Percentiles rank a stretch among this genome's conserved stretches.
Conservation (phyloP, 148 eudicot species). For the Rhododendron henanense region DNA sequence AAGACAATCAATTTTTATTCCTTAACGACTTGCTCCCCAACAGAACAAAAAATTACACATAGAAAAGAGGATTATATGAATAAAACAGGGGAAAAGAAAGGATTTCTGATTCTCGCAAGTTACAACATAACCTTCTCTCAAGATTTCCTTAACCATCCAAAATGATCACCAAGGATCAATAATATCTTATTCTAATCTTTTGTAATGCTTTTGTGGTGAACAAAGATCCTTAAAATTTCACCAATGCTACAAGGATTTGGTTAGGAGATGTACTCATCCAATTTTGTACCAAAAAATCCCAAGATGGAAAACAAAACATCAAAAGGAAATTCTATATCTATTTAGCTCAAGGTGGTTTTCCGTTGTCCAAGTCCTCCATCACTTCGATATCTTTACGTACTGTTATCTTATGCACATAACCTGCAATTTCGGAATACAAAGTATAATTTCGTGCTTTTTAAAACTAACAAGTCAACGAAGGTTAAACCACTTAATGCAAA, state of each 20-base stretch:
- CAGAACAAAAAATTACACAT: neutral
- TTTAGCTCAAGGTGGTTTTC: slow-evolving; percentile 52
- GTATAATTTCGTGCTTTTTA: neutral
- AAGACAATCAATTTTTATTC: neutral
- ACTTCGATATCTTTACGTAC: slow-evolving; percentile 63
- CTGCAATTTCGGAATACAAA: slow-evolving; percentile 35
- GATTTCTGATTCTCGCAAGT: slow-evolving; percentile 8
- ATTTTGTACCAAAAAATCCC: neutral
- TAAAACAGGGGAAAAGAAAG: neutral
- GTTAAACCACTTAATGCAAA: neutral
- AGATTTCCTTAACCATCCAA: neutral
- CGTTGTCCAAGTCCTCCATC: slow-evolving; percentile 86
- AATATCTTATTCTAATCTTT: neutral
- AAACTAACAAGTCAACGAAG: neutral
- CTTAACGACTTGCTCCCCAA: neutral
- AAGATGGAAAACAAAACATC: neutral
- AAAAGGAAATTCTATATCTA: neutral
- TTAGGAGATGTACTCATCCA: neutral
- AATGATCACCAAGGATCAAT: neutral
- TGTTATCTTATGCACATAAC: slow-evolving; percentile 95
- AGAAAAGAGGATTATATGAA: neutral
- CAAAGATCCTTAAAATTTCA: neutral
- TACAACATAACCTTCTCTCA: neutral
- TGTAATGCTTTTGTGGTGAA: neutral
- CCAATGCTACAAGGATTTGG: slow-evolving; percentile 1